phyloP scores from a whole-genome alignment of 352 stramenopile species.

The Pythium monospermum region DNA sequence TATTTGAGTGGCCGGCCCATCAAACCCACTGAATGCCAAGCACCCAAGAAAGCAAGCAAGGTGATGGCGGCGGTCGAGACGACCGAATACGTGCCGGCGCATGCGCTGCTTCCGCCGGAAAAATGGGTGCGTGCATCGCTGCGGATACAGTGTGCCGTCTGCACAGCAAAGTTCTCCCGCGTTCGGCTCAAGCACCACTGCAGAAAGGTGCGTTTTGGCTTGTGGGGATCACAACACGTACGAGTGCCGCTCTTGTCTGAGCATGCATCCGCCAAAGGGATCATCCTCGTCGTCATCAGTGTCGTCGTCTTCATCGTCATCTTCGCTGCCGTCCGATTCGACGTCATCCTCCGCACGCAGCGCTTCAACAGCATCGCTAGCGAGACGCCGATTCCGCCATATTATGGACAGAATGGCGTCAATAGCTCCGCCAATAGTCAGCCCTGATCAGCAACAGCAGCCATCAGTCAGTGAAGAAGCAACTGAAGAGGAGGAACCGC shows the following conservation, averaged over 20 bases:
- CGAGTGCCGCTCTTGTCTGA: too few species aligned
- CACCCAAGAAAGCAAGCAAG: too few species aligned
- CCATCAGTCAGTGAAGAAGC: too few species aligned
- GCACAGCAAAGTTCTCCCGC: not conserved
- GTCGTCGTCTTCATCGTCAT: too few species aligned
- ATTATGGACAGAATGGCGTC: not conserved
- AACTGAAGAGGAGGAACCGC: too few species aligned
- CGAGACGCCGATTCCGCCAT: constrained; percentile 1
- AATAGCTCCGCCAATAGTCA: too few species aligned
- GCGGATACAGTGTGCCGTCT: not conserved
- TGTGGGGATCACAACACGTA: too few species aligned
- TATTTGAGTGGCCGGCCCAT: too few species aligned
- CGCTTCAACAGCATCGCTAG: not conserved
- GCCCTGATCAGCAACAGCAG: too few species aligned
- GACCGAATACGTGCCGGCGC: not conserved
- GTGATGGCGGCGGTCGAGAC: too few species aligned
- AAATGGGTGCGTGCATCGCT: constrained; percentile 1
- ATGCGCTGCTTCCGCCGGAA: constrained; percentile 5
- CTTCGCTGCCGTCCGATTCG: not conserved
- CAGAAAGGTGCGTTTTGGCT: constrained; percentile 1
- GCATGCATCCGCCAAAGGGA: too few species aligned
- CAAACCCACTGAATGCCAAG: too few species aligned
- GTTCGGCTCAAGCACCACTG: constrained; percentile 9
- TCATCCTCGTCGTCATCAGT: not conserved
- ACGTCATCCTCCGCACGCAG: not conserved